Conservation (phyloP, 1,284 basidiomycete species). For the Binderoboletus segoi region DNA sequence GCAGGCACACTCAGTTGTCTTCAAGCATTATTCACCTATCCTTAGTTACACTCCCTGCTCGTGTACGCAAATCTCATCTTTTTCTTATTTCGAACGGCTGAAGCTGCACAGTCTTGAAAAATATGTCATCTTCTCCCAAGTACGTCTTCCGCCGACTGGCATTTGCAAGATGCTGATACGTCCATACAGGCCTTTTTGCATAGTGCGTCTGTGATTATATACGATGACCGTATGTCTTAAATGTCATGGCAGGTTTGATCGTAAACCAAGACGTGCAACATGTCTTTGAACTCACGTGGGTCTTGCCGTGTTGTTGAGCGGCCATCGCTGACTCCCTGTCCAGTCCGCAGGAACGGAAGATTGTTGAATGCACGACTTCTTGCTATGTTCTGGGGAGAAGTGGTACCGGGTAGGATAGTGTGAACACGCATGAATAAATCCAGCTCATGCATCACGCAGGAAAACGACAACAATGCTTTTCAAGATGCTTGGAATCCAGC, state of each 20-base stretch:
- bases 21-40: constrained; percentile 8
- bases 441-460: constrained; percentile 36
- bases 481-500: constrained; percentile 71
- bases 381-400: constrained; percentile 73
- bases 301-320: constrained; percentile 23
- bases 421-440: background rate
- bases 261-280: constrained; percentile 49
- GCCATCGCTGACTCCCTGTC: background rate
- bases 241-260: constrained; percentile 43
- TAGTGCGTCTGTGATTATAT: constrained; percentile 37
- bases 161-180: background rate
- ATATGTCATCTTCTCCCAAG: constrained; percentile 65
- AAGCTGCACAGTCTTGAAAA: constrained; percentile 56
- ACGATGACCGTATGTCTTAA: constrained; percentile 10
- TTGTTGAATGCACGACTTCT: constrained; percentile 61
- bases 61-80: constrained; percentile 51
- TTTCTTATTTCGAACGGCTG: background rate
- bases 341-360: constrained; percentile 59
- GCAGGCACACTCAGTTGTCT: background rate
- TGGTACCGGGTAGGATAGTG: constrained; percentile 64
- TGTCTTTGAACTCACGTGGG: constrained; percentile 58
- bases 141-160: background rate
- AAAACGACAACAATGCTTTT: constrained; percentile 78
- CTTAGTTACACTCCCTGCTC: constrained; percentile 55
- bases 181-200: constrained; percentile 51